Evolutionary conservation across 192 early-diverging fungal genomes (phyloP), one percentile per base, ranked within the genome.

Genomic region (Bifiguratus adelaidae): DNA sequence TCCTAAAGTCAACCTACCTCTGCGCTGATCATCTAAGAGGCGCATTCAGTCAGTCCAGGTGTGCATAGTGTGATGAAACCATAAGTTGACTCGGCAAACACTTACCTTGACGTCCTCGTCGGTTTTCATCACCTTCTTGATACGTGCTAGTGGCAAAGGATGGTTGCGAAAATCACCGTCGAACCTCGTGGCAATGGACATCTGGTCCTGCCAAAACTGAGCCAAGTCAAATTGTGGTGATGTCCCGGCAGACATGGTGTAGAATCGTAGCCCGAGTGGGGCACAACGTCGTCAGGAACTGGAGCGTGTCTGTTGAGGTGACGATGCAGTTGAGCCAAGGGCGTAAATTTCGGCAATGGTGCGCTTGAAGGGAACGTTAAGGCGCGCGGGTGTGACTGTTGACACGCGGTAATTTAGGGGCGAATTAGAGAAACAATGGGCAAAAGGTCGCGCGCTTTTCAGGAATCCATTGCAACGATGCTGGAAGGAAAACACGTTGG

Each of bases 71-170:
- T 30, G 16, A 19, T 15, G 23, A 15, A 44, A 42, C 21, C 6
- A 30, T n/a, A 44, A 30, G 29, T 18, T 7, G 30, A 52, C 20
- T 24, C 41, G 50, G 26, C 26, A 23, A 20, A 9, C 21, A 26
- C 37, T 48, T 67, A 83, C 84, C 71, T 93, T 92, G 19, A 91
- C 91, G 58, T 97, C 90, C 28, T 91, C 86, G 53, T 97, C 95
- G 9, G 83, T 81, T 72, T 97, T 97, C 95, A 97, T 97, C 27
- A 97, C 90, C 58, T 95, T 94, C 56, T 97, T 97, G 56, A 95
- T 95, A 21, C 95, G 65, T 20, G 95, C 95, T 30, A 97, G 61
- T 18, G 95, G 95, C 44, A 97, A 53, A 43, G 80, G 73, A 51
- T 97, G 92, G 30, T 78, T 68, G 60, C 92, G 92, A 67, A 91